Base-by-base conservation (phyloP, 2,329 filamentous ascomycete genomes). In the Arthrobotrys sphaeroides region DNA sequence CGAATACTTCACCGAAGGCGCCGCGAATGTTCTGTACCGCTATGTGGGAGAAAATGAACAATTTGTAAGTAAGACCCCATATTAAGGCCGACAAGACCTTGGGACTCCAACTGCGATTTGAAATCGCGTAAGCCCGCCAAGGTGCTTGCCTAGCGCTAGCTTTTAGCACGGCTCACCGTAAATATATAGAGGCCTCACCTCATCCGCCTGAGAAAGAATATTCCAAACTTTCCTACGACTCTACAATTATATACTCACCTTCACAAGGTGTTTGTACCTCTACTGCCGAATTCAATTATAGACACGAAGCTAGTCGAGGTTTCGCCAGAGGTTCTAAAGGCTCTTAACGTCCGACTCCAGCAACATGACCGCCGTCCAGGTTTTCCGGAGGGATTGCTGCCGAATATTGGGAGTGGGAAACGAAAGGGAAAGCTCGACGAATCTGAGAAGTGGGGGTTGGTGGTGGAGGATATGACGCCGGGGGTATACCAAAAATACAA, bases 381-480 rank as follows among this genome's bases (percentile, higher is more conserved):
- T 0, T 45, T 76, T n/a, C 31, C 59, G 5, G 70, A 74, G 5
- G 62, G 72, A 1, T 16, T 51, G 22, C 65, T 43, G 3, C 62
- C 57, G 13, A 43, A 33, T 1, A 20, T 69, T 2, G 40, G 24
- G 1, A 33, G n/a, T 4, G 72, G 65, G 16, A 76, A 76, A 47
- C 33, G 59, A 22, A 70, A 74, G 24, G 72, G 65, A 10, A 66
- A 73, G 20, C 64, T 80, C 16, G 79, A 80, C 12, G 78, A 79
- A 51, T 73, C 76, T 2, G 79, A 80, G 18, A 38, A 62, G 5
- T 80, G 77, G 74, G 79, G 78, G 4, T 43, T 80, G 22, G 42
- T 79, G 12, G 79, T 80, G 10, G 78, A 79, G 69, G 79, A 80
- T 60, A 80, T 80, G 79, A 78, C 72, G 9, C 72, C 72, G 9